phyloP scores from a whole-genome alignment of 2,329 filamentous ascomycete species.

The Neospermospora avenae region DNA sequence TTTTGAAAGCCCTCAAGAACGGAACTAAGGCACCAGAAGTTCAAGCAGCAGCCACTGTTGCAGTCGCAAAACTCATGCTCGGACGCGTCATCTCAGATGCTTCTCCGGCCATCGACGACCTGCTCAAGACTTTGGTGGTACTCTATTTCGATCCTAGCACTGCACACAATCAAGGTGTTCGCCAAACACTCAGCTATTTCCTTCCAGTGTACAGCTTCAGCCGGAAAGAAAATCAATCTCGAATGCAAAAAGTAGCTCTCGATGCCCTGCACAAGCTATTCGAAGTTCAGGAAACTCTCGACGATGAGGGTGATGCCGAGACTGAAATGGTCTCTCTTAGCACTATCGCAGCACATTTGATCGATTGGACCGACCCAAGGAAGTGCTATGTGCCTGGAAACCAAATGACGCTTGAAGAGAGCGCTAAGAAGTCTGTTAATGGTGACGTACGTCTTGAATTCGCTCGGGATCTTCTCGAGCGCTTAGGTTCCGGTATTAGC shows the following conservation, averaged over 20 bases:
- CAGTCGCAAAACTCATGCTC: constrained; percentile 82
- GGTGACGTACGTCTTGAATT: constrained; percentile 79
- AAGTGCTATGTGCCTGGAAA: constrained; percentile 60
- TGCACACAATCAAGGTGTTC: constrained; percentile 72
- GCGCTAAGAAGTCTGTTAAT: constrained; percentile 61
- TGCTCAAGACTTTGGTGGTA: constrained; percentile 81
- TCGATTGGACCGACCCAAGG: constrained; percentile 93
- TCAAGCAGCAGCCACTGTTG: constrained; percentile 76
- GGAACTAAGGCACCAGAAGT: constrained; percentile 68
- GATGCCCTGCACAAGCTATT: constrained; percentile 73
- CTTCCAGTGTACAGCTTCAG: constrained; percentile 92
- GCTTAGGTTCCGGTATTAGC: constrained; percentile 61
- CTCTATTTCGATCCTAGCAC: constrained; percentile 89
- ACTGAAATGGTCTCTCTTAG: constrained; percentile 76
- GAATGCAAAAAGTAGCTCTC: constrained; percentile 73
- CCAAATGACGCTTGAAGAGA: constrained; percentile 46
- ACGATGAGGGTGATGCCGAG: constrained; percentile 73
- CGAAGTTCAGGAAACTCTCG: constrained; percentile 66
- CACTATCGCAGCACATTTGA: constrained; percentile 75
- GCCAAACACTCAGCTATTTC: constrained; percentile 90
- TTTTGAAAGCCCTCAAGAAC: constrained; percentile 75
- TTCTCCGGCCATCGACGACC: constrained; percentile 59
- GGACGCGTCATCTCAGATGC: constrained; percentile 70
- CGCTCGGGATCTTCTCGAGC: constrained; percentile 73
- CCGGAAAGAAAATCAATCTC: constrained; percentile 73